These are phyloP conservation scores for Hericium erinaceus DNA, from an alignment of 768 basidiomycete genomes.

Conservation along the genomic window DNA sequence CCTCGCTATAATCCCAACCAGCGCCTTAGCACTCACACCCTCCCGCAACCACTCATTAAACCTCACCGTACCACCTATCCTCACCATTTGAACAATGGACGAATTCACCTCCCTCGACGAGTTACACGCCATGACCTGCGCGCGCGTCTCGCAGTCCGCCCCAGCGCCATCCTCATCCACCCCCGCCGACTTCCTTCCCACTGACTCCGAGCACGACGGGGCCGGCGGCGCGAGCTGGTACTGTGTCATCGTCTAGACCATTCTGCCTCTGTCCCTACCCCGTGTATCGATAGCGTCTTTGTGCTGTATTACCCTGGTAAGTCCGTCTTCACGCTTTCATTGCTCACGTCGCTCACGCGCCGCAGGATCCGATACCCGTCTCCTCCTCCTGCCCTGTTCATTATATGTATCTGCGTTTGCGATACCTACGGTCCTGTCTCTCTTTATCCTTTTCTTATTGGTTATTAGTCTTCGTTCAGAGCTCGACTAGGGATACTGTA, in stretches of 20 bases:
- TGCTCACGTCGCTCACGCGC: no score
- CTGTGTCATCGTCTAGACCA: constrained; percentile 20
- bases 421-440: no score
- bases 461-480: no score
- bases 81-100: background rate
- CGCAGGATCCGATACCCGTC: no score
- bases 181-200: background rate
- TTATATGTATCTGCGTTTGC: no score
- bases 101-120: background rate
- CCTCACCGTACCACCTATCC: no score
- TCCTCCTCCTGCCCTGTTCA: no score
- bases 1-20: no score
- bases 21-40: background rate
- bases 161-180: background rate
- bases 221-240: background rate
- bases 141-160: no score
- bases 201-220: background rate
- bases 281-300: background rate
- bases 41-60: background rate
- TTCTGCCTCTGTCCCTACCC: background rate
- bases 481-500: no score
- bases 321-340: background rate
- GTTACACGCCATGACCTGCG: no score
- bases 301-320: background rate
- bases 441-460: no score